Evolutionary conservation across 345 rosid genomes (phyloP).

Genomic region (Crucihimalaya himalaica): DNA sequence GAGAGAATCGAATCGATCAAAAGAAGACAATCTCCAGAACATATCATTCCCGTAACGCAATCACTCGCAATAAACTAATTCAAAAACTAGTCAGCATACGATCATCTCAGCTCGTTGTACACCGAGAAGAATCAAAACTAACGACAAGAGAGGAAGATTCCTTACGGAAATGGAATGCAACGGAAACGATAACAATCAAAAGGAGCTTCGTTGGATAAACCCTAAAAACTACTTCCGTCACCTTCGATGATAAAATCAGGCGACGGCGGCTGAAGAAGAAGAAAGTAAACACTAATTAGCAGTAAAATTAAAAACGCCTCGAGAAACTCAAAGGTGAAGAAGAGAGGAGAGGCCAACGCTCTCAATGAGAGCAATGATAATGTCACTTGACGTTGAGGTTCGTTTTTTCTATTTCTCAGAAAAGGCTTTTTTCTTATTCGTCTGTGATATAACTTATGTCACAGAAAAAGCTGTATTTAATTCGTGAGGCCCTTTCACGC

Average conservation of each 20-base stretch:
- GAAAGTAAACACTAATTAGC: conserved; percentile 15
- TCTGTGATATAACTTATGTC: conserved; percentile 34
- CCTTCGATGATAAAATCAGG: conserved; percentile 37
- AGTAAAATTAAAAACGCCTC: conserved; percentile 17
- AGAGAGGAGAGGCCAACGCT: conserved; percentile 11
- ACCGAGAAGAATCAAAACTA: neutral
- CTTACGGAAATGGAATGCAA: conserved; percentile 27
- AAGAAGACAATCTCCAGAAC: neutral
- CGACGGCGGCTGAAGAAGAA: conserved; percentile 39
- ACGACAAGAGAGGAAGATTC: neutral
- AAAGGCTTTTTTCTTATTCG: conserved; percentile 22
- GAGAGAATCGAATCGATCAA: neutral
- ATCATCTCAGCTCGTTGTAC: conserved; percentile 11
- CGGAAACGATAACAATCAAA: neutral
- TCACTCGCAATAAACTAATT: neutral
- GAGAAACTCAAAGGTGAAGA: conserved; percentile 18
- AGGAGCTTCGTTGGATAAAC: neutral
- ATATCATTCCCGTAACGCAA: neutral
- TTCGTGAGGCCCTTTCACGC: conserved; percentile 41
- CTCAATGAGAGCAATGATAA: conserved; percentile 29
- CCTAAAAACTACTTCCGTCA: conserved; percentile 34
- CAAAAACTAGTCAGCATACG: neutral
- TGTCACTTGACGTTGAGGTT: conserved; percentile 34
- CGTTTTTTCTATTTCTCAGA: neutral
- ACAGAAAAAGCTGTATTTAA: conserved; percentile 10